phyloP scores from a whole-genome alignment of 2,329 filamentous ascomycete genomes.

The Botrytis paeoniae region DNA sequence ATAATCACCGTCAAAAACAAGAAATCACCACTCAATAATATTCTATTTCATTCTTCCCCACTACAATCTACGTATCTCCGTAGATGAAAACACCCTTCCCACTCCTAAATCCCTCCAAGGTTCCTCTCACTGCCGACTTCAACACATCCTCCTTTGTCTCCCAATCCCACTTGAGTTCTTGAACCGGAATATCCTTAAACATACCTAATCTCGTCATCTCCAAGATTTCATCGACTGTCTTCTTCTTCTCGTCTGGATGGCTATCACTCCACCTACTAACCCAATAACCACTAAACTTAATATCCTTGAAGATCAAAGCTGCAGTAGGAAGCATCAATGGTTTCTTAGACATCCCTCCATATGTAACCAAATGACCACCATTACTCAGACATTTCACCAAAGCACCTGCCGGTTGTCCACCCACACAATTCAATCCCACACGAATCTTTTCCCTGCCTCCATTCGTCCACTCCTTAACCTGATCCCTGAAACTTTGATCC shows the following conservation, averaged over 20 bases:
- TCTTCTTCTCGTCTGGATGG: slow-evolving; percentile 69
- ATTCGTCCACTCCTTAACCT: slow-evolving; percentile 61
- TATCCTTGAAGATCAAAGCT: slow-evolving; percentile 88
- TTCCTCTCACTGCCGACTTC: slow-evolving; percentile 73
- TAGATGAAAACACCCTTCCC: slow-evolving; percentile 93
- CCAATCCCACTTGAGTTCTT: slow-evolving; percentile 79
- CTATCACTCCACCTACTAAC: slow-evolving; percentile 82
- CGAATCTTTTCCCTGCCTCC: slow-evolving; percentile 69
- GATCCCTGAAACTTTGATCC: slow-evolving; percentile 44
- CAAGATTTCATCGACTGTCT: slow-evolving; percentile 82
- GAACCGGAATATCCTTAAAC: slow-evolving; percentile 81
- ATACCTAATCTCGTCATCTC: slow-evolving; percentile 69
- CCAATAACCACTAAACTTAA: slow-evolving; percentile 92
- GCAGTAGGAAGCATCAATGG: slow-evolving; percentile 78
- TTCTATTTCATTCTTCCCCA: neutral
- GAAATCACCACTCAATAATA: neutral
- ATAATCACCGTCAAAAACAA: neutral
- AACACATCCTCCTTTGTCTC: slow-evolving; percentile 70
- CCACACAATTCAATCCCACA: slow-evolving; percentile 89
- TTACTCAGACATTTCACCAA: slow-evolving; percentile 71
- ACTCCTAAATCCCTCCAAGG: slow-evolving; percentile 76
- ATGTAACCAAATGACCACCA: slow-evolving; percentile 78
- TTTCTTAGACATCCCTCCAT: slow-evolving; percentile 91
- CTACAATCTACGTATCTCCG: slow-evolving; percentile 44
- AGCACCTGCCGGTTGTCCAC: slow-evolving; percentile 76